phyloP scores from a whole-genome alignment of 257 asterid species.

The Nicotiana sylvestris region DNA sequence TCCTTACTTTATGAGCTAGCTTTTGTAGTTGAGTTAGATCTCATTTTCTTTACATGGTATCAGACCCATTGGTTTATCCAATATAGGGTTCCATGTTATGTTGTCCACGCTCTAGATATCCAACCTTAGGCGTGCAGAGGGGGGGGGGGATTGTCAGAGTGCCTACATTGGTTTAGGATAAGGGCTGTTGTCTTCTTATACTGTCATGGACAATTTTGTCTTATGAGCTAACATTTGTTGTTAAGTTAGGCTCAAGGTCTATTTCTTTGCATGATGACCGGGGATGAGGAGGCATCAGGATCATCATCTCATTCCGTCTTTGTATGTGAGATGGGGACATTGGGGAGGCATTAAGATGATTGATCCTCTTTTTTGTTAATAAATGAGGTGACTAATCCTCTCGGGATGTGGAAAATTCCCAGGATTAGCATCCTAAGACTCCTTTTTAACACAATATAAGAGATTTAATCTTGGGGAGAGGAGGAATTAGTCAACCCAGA shows the following conservation, averaged over 20 bases:
- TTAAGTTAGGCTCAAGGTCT: neutral
- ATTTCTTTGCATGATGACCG: neutral
- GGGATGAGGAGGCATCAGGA: neutral
- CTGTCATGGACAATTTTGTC: neutral
- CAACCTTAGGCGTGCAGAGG: neutral
- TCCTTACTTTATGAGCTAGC: neutral
- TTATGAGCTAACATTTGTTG: neutral
- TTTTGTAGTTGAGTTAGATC: neutral
- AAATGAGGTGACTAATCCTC: conserved; percentile 1
- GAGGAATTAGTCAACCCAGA: neutral
- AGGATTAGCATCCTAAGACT: neutral
- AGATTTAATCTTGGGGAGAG: neutral
- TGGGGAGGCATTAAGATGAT: neutral
- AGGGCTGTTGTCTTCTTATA: neutral
- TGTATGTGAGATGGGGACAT: neutral
- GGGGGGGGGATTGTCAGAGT: neutral
- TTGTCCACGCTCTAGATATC: neutral
- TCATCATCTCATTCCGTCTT: neutral
- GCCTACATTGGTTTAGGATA: neutral
- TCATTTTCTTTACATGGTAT: neutral
- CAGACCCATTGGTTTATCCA: neutral
- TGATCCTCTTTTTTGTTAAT: neutral
- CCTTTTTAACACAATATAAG: neutral
- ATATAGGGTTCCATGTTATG: neutral
- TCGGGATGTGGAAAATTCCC: neutral